These are phyloP conservation scores for Suhomyces emberorum DNA, from an alignment of 805 yeast species.

Conservation along the genomic window DNA sequence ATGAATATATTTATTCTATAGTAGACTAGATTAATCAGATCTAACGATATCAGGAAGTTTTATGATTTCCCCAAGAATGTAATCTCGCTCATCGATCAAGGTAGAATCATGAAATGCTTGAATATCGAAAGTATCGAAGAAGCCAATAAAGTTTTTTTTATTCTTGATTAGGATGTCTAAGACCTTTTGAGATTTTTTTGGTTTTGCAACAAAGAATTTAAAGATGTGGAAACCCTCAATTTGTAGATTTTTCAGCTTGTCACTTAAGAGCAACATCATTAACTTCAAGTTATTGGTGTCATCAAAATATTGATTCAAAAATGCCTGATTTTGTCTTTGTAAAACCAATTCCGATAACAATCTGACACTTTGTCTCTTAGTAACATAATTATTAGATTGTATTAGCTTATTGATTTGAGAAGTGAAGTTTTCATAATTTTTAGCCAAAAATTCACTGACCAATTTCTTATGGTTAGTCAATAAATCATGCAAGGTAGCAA, in stretches of 20 bases:
- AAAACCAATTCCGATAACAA: slow-evolving; percentile 70
- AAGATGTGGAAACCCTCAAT: slow-evolving; percentile 89
- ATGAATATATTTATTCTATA: background rate
- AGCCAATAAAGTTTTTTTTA: slow-evolving; percentile 68
- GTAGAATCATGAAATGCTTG: slow-evolving; percentile 58
- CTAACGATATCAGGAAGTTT: slow-evolving; percentile 60
- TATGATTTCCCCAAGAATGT: slow-evolving; percentile 71
- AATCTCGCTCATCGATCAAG: slow-evolving; percentile 76
- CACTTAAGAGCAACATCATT: slow-evolving; percentile 81
- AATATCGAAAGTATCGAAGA: slow-evolving; percentile 63
- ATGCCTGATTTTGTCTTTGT: slow-evolving; percentile 63
- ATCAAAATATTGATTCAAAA: slow-evolving; percentile 75
- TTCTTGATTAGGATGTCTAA: slow-evolving; percentile 81
- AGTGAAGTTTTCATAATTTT: slow-evolving; percentile 58
- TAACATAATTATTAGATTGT: slow-evolving; percentile 79
- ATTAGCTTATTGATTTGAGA: slow-evolving; percentile 64
- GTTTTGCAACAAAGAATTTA: slow-evolving; percentile 95
- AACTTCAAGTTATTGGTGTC: slow-evolving; percentile 80
- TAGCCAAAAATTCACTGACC: slow-evolving; percentile 66
- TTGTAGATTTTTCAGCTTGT: slow-evolving; percentile 85
- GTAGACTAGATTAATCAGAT: slow-evolving; percentile 6
- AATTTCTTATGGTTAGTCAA: slow-evolving; percentile 66
- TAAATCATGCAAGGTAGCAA: slow-evolving; percentile 69
- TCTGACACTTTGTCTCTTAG: slow-evolving; percentile 85
- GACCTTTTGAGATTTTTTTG: slow-evolving; percentile 77